Evolutionary conservation across 306 rosid species (phyloP), one percentile per base, ranked within the genome.

Genomic region (Spatholobus suberectus): DNA sequence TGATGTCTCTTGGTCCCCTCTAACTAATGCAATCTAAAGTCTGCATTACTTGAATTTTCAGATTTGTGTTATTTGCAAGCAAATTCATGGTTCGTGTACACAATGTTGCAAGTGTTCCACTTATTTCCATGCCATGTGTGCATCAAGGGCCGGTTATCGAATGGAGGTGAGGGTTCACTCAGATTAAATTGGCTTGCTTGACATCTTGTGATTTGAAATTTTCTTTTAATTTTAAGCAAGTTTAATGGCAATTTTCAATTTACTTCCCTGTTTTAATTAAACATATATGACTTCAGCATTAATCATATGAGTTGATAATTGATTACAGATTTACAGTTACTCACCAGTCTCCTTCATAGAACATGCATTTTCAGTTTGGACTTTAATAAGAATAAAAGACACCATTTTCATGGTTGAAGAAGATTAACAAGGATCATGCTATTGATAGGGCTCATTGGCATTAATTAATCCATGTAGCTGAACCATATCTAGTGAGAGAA

Each of bases 111-210:
- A 89, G 82, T 96, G 99, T 65, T 96, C 99, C 44, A 96, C 99
- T 86, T 96, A 96, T 93, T 96, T 91, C 87, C 99, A 96, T 87
- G 98, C 99, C 77, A 96, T 94, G 98, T 96, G 99, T 87, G 99
- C 99, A 69, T 96, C 99, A 82, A 90, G 99, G 76, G 98, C 99
- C 27, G 99, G 99, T 79, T 96, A 94, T 84, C 94, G 97, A 34
- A 96, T 96, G 99, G 99, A 96, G 97, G 99, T 94, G 81, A 85
- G 93, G 51, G 24, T 66, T 79, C 66, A 54, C 70, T 57, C 18
- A 20, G 38, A 55, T 70, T 75, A 77, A 79, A 61, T 35, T 71
- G 20, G 51, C 77, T 52, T 74, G 62, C n/a, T 61, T 76, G 46
- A 52, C 59, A 75, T 54, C 73, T 51, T 57, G 65, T 34, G 59